Conservation (phyloP, 2,329 filamentous ascomycete species). For the Leptosphaerulina australis region DNA sequence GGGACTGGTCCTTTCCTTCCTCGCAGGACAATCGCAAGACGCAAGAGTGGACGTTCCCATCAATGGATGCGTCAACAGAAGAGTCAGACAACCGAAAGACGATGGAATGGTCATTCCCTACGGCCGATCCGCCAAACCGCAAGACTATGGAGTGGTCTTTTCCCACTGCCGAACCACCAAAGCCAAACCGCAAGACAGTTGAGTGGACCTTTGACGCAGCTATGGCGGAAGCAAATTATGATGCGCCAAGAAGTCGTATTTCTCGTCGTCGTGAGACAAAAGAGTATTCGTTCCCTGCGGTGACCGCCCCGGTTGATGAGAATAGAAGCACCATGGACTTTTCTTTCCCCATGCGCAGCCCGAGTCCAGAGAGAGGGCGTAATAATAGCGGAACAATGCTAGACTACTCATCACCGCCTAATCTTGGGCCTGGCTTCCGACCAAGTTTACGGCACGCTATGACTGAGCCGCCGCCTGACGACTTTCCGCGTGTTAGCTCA, state of each 20-base stretch:
- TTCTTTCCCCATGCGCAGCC: constrained; percentile 42
- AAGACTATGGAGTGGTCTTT: constrained; percentile 57
- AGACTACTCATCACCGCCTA: constrained; percentile 36
- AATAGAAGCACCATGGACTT: constrained; percentile 46
- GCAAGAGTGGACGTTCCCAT: constrained; percentile 63
- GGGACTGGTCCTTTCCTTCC: constrained; percentile 61
- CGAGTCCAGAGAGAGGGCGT: constrained; percentile 28
- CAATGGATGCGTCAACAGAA: constrained; percentile 43
- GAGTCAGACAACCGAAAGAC: constrained; percentile 50
- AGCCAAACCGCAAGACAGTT: constrained; percentile 52
- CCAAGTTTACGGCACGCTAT: constrained; percentile 50
- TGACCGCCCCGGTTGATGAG: constrained; percentile 23
- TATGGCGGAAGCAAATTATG: constrained; percentile 48
- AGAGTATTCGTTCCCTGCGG: constrained; percentile 37
- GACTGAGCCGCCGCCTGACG: constrained; percentile 50
- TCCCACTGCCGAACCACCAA: constrained; percentile 43
- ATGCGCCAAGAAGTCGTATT: constrained; percentile 39
- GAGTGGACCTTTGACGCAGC: constrained; percentile 58
- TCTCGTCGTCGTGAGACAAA: constrained; percentile 43
- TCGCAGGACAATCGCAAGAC: constrained; percentile 49
- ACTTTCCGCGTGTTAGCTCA: constrained; percentile 46
- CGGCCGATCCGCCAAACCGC: constrained; percentile 45
- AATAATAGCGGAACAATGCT: constrained; percentile 12
- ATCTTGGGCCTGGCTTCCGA: constrained; percentile 45
- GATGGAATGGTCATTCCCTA: constrained; percentile 61